Evolutionary conservation across 148 eudicot species (phyloP).

Genomic region (Gaultheria prostrata): DNA sequence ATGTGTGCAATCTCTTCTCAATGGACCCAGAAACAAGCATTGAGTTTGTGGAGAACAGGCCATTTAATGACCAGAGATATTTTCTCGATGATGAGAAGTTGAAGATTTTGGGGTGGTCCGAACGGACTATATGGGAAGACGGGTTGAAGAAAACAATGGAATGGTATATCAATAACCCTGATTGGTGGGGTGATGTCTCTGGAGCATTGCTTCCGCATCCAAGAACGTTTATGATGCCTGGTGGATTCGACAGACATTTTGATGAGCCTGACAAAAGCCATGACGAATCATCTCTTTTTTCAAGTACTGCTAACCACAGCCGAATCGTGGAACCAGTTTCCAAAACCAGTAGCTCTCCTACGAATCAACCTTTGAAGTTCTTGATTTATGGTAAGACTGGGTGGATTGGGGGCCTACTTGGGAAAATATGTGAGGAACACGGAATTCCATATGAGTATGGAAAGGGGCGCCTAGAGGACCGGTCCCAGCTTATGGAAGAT

Average conservation of each 20-base stretch:
- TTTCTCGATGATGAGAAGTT: conserved; percentile 70
- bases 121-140: conserved; percentile 60
- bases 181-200: conserved; percentile 70
- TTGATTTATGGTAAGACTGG: conserved; percentile 62
- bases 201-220: conserved; percentile 57
- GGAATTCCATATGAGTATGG: conserved; percentile 53
- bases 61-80: conserved; percentile 70
- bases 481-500: conserved; percentile 41
- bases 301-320: conserved; percentile 20
- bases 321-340: conserved; percentile 30
- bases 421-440: conserved; percentile 55
- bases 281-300: conserved; percentile 16
- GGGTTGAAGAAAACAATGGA: conserved; percentile 64
- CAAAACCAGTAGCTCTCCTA: conserved; percentile 27
- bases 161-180: conserved; percentile 55
- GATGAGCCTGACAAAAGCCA: conserved; percentile 32
- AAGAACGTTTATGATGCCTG: conserved; percentile 53
- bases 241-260: conserved; percentile 35
- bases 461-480: conserved; percentile 55
- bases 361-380: conserved; percentile 40
- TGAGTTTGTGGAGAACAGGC: conserved; percentile 64
- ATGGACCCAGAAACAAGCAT: conserved; percentile 50
- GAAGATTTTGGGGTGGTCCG: conserved; percentile 60
- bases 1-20: conserved; percentile 48
- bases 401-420: conserved; percentile 64